Conservation (phyloP, 2,329 filamentous ascomycete genomes). For the Fusarium sp. region DNA sequence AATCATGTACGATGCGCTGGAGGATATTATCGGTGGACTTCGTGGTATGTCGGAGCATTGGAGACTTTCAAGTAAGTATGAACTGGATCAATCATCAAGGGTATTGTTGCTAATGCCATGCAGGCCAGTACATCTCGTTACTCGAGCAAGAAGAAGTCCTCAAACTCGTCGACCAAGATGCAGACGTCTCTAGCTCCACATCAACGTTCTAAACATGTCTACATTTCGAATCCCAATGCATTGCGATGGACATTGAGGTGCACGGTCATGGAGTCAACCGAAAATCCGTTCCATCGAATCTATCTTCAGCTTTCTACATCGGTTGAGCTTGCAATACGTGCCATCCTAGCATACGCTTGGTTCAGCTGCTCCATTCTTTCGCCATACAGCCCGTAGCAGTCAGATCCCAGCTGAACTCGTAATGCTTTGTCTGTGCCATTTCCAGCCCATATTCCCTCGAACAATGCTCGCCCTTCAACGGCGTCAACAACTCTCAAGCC, state of each 20-base stretch:
- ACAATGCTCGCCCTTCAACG: not conserved
- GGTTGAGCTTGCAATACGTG: not conserved
- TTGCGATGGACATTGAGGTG: not conserved
- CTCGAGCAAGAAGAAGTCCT: constrained; percentile 4
- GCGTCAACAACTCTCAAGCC: constrained; percentile 1
- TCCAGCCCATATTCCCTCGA: not conserved
- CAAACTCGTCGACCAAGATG: not conserved
- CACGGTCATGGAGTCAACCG: not conserved
- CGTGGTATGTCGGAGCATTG: not conserved
- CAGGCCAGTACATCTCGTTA: constrained; percentile 8
- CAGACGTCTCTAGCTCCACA: not conserved
- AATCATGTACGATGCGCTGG: constrained; percentile 13
- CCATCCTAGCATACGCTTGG: not conserved
- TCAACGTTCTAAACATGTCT: not conserved
- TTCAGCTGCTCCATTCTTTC: not conserved
- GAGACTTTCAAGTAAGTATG: constrained; percentile 3
- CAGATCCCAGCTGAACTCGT: constrained; percentile 8
- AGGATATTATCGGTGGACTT: constrained; percentile 10
- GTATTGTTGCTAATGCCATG: not conserved
- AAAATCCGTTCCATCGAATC: not conserved
- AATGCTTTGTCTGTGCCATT: not conserved
- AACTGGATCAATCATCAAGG: no score
- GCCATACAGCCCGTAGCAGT: constrained; percentile 7
- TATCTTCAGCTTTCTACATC: not conserved
- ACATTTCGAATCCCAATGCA: not conserved